phyloP scores from a whole-genome alignment of 2,329 filamentous ascomycete species.

The Chalaropsis ovoidea region DNA sequence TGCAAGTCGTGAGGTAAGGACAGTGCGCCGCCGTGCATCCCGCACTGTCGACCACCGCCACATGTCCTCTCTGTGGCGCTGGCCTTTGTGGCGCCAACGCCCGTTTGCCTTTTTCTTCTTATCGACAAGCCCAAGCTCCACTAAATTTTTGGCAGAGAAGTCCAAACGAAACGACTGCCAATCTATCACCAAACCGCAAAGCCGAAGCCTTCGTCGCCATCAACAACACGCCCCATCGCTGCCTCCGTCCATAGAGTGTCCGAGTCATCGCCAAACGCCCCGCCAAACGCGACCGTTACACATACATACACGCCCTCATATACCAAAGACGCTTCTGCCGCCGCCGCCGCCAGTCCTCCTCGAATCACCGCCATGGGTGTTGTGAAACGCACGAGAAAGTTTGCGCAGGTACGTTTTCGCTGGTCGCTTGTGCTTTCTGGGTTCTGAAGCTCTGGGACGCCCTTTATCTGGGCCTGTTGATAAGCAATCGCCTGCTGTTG shows the following conservation, averaged over 20 bases:
- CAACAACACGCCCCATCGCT: not conserved
- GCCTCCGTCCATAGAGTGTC: not conserved
- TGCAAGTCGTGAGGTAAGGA: not conserved
- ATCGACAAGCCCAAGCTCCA: conserved; percentile 24
- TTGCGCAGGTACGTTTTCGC: conserved; percentile 48
- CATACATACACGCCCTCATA: not conserved
- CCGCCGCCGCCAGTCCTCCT: not conserved
- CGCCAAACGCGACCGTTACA: not conserved
- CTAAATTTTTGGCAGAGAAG: conserved; percentile 23
- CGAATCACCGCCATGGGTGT: conserved; percentile 58
- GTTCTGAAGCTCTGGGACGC: not conserved
- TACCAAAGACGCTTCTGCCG: conserved; percentile 1
- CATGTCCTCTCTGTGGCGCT: not conserved
- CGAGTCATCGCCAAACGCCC: not conserved
- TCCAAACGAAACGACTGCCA: not conserved
- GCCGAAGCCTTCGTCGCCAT: not conserved
- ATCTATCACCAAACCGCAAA: not conserved
- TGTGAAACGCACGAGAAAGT: conserved; percentile 85
- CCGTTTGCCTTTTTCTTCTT: too few relatives aligned
- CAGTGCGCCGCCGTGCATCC: too few relatives aligned
- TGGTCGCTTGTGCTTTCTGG: not conserved
- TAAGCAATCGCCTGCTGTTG: not conserved
- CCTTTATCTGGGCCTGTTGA: not conserved
- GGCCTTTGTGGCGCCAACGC: too few relatives aligned
- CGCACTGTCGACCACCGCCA: too few relatives aligned